Percentiles rank a stretch among this genome's conserved stretches.
phyloP scores from a whole-genome alignment of 352 stramenopile genomes.

The Phytophthora brassicae region DNA sequence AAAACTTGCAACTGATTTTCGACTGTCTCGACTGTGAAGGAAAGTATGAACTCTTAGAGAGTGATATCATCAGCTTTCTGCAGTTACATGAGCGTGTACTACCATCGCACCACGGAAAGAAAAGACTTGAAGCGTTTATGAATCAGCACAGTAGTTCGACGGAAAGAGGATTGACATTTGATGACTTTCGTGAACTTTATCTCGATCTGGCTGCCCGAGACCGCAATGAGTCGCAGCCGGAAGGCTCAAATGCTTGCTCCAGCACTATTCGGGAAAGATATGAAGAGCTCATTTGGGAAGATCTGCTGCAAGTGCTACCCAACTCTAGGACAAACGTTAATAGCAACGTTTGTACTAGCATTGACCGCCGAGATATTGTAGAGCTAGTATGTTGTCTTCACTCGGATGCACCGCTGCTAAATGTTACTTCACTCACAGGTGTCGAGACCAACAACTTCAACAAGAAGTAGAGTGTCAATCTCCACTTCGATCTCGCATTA shows the following conservation, averaged over 20 bases:
- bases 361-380: constrained; percentile 23
- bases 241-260: neutral
- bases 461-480: constrained; percentile 24
- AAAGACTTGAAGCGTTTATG: constrained; percentile 22
- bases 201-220: constrained; percentile 15
- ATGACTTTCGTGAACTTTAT: constrained; percentile 49
- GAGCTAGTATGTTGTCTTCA: constrained; percentile 38
- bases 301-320: constrained; percentile 26
- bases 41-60: constrained; percentile 27
- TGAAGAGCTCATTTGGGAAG: constrained; percentile 41
- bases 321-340: neutral
- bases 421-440: constrained; percentile 5
- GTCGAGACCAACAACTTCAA: constrained; percentile 14
- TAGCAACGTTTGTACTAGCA: neutral
- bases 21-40: constrained; percentile 46
- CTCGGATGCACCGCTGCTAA: constrained; percentile 33
- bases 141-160: constrained; percentile 19
- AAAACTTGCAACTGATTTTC: constrained; percentile 47
- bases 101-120: constrained; percentile 14
- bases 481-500: constrained; percentile 33
- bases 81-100: constrained; percentile 21
- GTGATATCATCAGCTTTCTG: constrained; percentile 36
- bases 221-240: neutral
- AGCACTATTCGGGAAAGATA: constrained; percentile 13
- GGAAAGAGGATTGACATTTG: constrained; percentile 29